Evolutionary conservation across 371 early-diverging fungal species (phyloP).

Genomic region (Mucor lusitanicus): DNA sequence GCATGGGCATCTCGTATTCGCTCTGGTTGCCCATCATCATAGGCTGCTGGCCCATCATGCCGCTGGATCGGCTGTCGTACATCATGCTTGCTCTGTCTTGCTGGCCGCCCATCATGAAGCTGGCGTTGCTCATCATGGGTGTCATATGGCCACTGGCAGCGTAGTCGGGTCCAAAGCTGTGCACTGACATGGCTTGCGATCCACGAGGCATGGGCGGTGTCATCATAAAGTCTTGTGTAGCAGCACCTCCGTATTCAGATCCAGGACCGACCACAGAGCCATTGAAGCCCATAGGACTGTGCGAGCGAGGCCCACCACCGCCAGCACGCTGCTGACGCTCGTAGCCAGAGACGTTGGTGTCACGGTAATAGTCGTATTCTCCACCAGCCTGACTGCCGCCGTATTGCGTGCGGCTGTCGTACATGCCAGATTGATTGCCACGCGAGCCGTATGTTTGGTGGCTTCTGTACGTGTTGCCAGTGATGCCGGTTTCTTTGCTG

Average conservation of each 20-base stretch:
- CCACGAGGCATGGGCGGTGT: slow-evolving; percentile 25
- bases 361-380: slow-evolving; percentile 53
- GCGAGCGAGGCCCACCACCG: slow-evolving; percentile 27
- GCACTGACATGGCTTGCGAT: slow-evolving; percentile 40
- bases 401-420: slow-evolving; percentile 45
- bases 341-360: slow-evolving; percentile 34
- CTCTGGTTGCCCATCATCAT: slow-evolving; percentile 19
- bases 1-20: slow-evolving; percentile 23
- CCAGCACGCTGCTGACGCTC: slow-evolving; percentile 3
- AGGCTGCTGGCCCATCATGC: slow-evolving; percentile 11
- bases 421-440: slow-evolving; percentile 32
- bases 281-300: slow-evolving; percentile 33
- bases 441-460: slow-evolving; percentile 34
- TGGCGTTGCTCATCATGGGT: slow-evolving; percentile 19
- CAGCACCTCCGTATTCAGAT: slow-evolving; percentile 38
- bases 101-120: slow-evolving; percentile 11
- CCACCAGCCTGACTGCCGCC: slow-evolving; percentile 53
- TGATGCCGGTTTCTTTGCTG: slow-evolving; percentile 56
- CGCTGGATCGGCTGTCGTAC: slow-evolving; percentile 8
- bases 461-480: slow-evolving; percentile 42
- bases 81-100: slow-evolving; percentile 9
- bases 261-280: slow-evolving; percentile 31
- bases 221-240: slow-evolving; percentile 31
- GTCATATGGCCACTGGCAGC: slow-evolving; percentile 19
- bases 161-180: slow-evolving; percentile 38